Conservation (phyloP, 345 rosid species). For the Rhodomyrtus tomentosa region DNA sequence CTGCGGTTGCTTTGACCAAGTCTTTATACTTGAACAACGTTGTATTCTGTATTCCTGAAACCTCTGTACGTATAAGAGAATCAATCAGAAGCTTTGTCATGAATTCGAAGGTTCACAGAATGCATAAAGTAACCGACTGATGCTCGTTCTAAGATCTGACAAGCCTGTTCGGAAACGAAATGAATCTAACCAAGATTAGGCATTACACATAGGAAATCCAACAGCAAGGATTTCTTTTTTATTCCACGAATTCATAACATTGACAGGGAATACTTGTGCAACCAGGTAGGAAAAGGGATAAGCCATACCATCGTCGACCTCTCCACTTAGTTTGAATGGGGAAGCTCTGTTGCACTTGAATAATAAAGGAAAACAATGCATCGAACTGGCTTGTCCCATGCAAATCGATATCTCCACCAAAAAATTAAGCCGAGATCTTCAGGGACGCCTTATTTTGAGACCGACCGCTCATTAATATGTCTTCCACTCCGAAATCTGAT, state of each 20-base stretch:
- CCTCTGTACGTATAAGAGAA: slow-evolving; percentile 21
- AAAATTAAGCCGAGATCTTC: background rate
- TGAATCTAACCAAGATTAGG: background rate
- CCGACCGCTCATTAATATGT: background rate
- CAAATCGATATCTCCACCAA: background rate
- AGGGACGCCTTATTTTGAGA: background rate
- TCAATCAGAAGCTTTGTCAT: background rate
- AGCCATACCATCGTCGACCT: slow-evolving; percentile 1
- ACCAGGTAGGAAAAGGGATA: background rate
- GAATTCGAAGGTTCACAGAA: background rate
- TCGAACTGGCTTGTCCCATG: background rate
- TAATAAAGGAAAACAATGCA: background rate
- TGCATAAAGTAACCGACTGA: background rate
- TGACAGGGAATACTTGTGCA: background rate
- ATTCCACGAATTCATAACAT: background rate
- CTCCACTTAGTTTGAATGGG: background rate
- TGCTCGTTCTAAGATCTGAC: background rate
- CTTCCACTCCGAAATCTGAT: background rate
- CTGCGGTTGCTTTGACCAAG: slow-evolving; percentile 35
- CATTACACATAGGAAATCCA: background rate
- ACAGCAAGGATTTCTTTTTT: background rate
- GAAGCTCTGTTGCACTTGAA: background rate
- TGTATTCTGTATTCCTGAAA: slow-evolving; percentile 20
- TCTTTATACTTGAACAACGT: slow-evolving; percentile 31
- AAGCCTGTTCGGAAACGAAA: background rate